Evolutionary conservation across 768 basidiomycete species (phyloP).

Genomic region (Russula abietina): DNA sequence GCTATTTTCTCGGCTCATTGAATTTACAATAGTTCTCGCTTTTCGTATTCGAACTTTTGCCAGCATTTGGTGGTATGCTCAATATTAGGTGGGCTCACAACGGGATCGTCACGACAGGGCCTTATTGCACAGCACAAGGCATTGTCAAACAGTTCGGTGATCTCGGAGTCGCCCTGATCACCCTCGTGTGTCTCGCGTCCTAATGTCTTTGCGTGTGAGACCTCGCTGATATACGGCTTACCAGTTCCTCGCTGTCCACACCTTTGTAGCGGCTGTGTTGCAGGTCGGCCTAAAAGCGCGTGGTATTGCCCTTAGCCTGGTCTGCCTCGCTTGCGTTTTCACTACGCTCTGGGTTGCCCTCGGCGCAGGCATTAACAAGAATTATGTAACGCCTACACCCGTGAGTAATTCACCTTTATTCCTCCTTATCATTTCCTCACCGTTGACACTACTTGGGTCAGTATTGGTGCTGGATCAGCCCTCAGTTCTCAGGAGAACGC

Average conservation of each 20-base stretch:
- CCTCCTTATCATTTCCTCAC: neutral
- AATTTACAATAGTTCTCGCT: slow-evolving; percentile 27
- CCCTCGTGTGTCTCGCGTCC: slow-evolving; percentile 32
- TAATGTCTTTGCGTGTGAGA: neutral
- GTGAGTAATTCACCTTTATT: slow-evolving; percentile 22
- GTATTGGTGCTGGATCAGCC: slow-evolving; percentile 43
- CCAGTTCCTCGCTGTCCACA: slow-evolving; percentile 35
- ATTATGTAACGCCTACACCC: slow-evolving; percentile 26
- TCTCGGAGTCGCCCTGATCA: slow-evolving; percentile 38
- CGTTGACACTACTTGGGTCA: slow-evolving; percentile 10
- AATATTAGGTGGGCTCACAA: slow-evolving; percentile 32
- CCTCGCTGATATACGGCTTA: slow-evolving; percentile 27
- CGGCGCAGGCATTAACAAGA: slow-evolving; percentile 22
- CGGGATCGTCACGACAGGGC: slow-evolving; percentile 33
- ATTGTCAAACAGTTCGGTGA: slow-evolving; percentile 40
- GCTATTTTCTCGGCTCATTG: neutral
- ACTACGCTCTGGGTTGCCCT: slow-evolving; percentile 36
- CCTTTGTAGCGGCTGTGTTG: slow-evolving; percentile 37
- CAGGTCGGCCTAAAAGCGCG: slow-evolving; percentile 30
- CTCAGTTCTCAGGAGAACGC: slow-evolving; percentile 30
- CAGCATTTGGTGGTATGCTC: slow-evolving; percentile 36
- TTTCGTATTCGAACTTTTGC: slow-evolving; percentile 33
- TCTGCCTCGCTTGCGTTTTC: slow-evolving; percentile 11
- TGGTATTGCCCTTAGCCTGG: slow-evolving; percentile 25
- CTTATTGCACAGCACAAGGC: slow-evolving; percentile 39